phyloP scores from a whole-genome alignment of 805 yeast species.

The Candida khao-thaluensis region DNA sequence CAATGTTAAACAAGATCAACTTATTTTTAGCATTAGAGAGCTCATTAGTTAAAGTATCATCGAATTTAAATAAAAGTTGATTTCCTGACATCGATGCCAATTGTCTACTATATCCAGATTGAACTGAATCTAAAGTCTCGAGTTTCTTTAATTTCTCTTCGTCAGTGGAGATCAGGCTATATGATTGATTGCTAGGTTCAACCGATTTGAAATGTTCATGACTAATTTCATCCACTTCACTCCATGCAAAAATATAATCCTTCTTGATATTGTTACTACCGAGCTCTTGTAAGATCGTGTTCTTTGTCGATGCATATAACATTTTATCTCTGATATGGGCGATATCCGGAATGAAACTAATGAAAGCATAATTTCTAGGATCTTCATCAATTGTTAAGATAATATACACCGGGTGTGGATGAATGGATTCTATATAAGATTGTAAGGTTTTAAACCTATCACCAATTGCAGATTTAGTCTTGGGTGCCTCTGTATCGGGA shows the following conservation, averaged over 20 bases:
- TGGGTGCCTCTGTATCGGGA: constrained; percentile 24
- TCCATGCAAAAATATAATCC: constrained; percentile 44
- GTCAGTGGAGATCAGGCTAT: constrained; percentile 16
- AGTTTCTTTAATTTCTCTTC: constrained; percentile 55
- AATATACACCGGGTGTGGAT: constrained; percentile 40
- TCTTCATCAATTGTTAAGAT: constrained; percentile 21
- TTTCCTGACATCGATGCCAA: constrained; percentile 33
- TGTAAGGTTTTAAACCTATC: constrained; percentile 22
- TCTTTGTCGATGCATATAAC: constrained; percentile 91
- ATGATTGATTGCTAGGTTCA: constrained; percentile 17
- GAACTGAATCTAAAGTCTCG: constrained; percentile 31
- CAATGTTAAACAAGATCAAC: constrained; percentile 52
- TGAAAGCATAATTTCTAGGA: constrained; percentile 43
- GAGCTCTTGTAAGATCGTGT: constrained; percentile 68
- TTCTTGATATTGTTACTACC: constrained; percentile 59
- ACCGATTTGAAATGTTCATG: constrained; percentile 41
- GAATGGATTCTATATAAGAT: constrained; percentile 21
- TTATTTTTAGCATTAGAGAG: constrained; percentile 21
- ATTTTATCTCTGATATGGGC: constrained; percentile 83
- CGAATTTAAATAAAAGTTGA: constrained; percentile 26
- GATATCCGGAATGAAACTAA: constrained; percentile 82
- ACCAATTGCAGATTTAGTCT: constrained; percentile 14
- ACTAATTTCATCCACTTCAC: constrained; percentile 55
- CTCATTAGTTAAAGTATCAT: constrained; percentile 24
- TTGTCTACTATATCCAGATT: constrained; percentile 21